A percentile compares a stretch with the other conserved stretches of the same genome.
Evolutionary conservation across 257 asterid genomes (phyloP).

Genomic region (Thymus quinquecostatus): DNA sequence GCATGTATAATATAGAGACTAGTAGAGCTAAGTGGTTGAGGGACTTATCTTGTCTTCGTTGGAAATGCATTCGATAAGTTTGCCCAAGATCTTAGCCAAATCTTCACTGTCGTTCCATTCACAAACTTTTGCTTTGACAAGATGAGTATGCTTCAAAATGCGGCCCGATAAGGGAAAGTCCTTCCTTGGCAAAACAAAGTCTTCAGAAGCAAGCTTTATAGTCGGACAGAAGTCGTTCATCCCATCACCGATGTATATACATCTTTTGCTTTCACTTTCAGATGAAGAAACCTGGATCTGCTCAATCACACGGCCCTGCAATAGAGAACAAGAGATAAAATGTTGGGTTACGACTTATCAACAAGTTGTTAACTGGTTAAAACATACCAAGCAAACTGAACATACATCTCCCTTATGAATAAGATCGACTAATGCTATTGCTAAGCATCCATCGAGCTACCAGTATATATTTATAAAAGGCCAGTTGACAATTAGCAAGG

Average conservation of each 20-base stretch:
- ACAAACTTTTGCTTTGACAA: conserved; percentile 60
- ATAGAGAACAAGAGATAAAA: conserved; percentile 3
- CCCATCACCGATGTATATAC: conserved; percentile 82
- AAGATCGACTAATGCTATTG: neutral
- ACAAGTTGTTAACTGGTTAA: neutral
- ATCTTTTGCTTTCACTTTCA: conserved; percentile 36
- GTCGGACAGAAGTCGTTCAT: conserved; percentile 81
- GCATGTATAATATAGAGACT: neutral
- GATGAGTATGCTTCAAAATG: conserved; percentile 42
- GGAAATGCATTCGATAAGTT: conserved; percentile 41
- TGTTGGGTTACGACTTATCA: neutral
- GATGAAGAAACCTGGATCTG: conserved; percentile 44
- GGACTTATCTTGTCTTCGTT: conserved; percentile 30
- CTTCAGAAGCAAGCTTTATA: conserved; percentile 63
- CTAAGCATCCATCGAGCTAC: conserved; percentile 6
- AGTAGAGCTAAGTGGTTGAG: conserved; percentile 18
- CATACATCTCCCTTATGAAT: neutral
- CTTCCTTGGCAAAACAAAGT: conserved; percentile 67
- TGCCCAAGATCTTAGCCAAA: conserved; percentile 54
- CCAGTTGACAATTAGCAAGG: neutral
- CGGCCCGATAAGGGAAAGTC: conserved; percentile 53
- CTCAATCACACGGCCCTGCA: conserved; percentile 63
- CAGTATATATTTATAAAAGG: neutral
- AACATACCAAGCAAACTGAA: neutral
- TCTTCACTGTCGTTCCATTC: conserved; percentile 75